A percentile compares a stretch with the other conserved stretches of the same genome.
Evolutionary conservation across 495 filamentous ascomycete species (phyloP).

Genomic region (Trichocladium uniseriatum): DNA sequence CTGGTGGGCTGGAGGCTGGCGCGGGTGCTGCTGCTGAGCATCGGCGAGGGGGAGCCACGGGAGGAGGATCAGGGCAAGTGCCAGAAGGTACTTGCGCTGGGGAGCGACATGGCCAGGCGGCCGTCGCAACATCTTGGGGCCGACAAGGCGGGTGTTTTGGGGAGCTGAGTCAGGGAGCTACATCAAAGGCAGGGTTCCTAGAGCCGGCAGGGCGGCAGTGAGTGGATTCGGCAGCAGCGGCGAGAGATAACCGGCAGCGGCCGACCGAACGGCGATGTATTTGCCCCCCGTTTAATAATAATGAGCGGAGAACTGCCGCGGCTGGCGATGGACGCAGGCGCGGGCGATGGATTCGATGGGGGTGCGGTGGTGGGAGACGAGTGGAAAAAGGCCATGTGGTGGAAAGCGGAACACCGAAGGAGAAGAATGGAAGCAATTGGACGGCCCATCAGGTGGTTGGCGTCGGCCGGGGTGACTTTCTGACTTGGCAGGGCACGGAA

Average conservation of each 20-base stretch:
- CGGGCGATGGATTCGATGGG: not conserved
- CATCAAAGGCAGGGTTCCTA: constrained; percentile 16
- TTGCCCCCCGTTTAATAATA: not conserved
- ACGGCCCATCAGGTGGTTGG: constrained; percentile 15
- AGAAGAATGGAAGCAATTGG: constrained; percentile 26
- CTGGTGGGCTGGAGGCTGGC: constrained; percentile 16
- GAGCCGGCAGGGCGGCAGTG: not conserved
- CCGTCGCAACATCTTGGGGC: constrained; percentile 47
- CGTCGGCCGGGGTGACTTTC: constrained; percentile 1
- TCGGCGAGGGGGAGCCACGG: constrained; percentile 44
- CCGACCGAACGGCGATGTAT: not conserved
- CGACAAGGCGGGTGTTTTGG: constrained; percentile 32
- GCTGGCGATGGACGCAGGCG: not conserved
- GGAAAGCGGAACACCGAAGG: constrained; percentile 2
- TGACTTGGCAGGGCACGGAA: constrained; percentile 3
- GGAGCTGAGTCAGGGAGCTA: constrained; percentile 15
- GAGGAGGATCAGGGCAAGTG: constrained; percentile 43
- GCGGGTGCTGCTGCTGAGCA: constrained; percentile 53
- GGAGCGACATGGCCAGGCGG: constrained; percentile 44
- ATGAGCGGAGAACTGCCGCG: not conserved
- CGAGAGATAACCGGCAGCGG: not conserved
- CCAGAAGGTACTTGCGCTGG: constrained; percentile 38
- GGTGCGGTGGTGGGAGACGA: not conserved
- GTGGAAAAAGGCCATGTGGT: constrained; percentile 15
- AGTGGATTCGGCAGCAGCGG: not conserved